Conservation (phyloP, 345 rosid genomes). For the Eucalyptus albens region DNA sequence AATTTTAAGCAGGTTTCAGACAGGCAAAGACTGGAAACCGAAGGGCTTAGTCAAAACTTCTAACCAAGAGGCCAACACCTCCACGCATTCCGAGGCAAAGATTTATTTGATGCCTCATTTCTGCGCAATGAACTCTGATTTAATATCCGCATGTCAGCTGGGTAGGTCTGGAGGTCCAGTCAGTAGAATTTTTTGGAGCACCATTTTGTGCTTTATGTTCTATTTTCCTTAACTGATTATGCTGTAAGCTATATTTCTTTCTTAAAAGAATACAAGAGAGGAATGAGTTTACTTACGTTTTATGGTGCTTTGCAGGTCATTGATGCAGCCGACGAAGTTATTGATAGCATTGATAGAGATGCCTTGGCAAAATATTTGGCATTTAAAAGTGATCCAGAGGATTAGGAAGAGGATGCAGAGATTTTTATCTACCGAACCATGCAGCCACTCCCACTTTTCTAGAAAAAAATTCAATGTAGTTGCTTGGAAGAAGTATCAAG, state of each 20-base stretch:
- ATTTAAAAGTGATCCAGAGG: slow-evolving; percentile 76
- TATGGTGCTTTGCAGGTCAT: slow-evolving; percentile 41
- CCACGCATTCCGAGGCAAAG: neutral
- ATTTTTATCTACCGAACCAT: slow-evolving; percentile 10
- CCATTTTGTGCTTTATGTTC: neutral
- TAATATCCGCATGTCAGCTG: neutral
- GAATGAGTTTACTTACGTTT: neutral
- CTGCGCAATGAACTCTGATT: neutral
- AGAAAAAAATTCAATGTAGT: neutral
- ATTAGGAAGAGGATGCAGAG: slow-evolving; percentile 58
- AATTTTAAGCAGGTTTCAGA: neutral
- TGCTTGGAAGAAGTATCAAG: neutral
- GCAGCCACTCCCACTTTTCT: neutral
- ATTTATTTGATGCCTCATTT: neutral
- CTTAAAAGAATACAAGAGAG: neutral
- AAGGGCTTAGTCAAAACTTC: neutral
- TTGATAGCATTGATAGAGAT: slow-evolving; percentile 63
- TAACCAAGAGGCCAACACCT: neutral
- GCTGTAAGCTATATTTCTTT: neutral
- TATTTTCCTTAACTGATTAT: neutral
- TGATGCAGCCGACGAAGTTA: slow-evolving; percentile 62
- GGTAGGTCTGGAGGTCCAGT: neutral
- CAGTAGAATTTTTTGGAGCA: neutral
- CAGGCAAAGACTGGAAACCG: neutral
- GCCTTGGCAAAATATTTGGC: slow-evolving; percentile 62